Conservation (phyloP, 2,329 filamentous ascomycete species). For the Microcyclosporella mali region DNA sequence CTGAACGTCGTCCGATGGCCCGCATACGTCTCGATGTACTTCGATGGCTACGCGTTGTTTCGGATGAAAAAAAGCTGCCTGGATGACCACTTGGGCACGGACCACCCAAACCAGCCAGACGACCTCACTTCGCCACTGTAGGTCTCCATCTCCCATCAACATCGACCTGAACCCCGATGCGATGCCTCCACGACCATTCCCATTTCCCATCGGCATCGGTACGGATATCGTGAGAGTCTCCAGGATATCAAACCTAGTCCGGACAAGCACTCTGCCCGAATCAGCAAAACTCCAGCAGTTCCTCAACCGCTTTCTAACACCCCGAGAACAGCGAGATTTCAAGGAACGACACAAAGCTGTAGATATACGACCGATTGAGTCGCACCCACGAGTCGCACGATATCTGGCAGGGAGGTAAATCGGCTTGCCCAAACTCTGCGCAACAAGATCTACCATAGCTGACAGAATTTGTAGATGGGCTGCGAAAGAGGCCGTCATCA, state of each 20-base stretch:
- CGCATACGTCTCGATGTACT: no score
- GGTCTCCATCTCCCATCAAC: not conserved
- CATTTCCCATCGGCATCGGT: slow-evolving; percentile 62
- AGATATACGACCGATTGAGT: not conserved
- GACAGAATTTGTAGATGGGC: slow-evolving; percentile 34
- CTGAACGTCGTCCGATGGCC: no score
- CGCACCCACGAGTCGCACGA: not conserved
- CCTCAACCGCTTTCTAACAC: slow-evolving; percentile 22
- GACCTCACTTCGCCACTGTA: not conserved
- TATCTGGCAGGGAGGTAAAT: slow-evolving; percentile 23
- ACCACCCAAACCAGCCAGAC: no score
- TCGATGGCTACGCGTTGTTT: no score
- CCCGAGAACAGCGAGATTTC: slow-evolving; percentile 22
- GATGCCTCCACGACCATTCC: slow-evolving; percentile 51
- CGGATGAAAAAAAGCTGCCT: no score
- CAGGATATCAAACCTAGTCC: slow-evolving; percentile 58
- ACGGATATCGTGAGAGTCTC: slow-evolving; percentile 70
- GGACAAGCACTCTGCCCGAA: no score
- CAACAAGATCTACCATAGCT: not conserved
- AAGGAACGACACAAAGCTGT: slow-evolving; percentile 3
- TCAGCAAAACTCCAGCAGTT: slow-evolving; percentile 15
- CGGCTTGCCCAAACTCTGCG: not conserved
- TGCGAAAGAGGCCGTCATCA: slow-evolving; percentile 47
- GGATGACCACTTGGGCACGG: no score
- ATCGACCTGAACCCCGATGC: not conserved